Evolutionary conservation across 2,329 filamentous ascomycete genomes (phyloP), one percentile per base, ranked within the genome.

Genomic region (Aspergillus hiratsukae): DNA sequence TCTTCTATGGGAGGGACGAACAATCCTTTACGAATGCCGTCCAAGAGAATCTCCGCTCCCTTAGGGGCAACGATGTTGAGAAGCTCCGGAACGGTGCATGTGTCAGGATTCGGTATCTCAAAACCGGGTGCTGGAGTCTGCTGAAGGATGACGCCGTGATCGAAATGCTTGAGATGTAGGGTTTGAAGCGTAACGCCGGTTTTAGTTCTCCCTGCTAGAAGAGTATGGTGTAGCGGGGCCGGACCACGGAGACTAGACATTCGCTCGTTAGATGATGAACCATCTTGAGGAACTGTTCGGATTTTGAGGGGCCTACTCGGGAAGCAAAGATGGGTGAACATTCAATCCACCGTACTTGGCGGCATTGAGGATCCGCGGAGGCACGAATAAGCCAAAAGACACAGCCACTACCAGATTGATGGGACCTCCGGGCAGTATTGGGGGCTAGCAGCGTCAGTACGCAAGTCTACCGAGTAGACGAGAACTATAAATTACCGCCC

Each of bases 371-470:
- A 97, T 84, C 4, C 90, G 82, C 0, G 82, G 81, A 0, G 94
- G 94, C 1, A 99, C 87, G 59, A 97, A 88, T 7, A 96, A 82
- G 3, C 94, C 94, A 74, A 97, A 99, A 0, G 94, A 97, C 4
- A 97, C 94, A 49, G 92, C 92, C 48, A 97, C 80, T 63, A 99
- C 83, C 57, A 99, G 79, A 71, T 97, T 91, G 62, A 86, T 85
- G 27, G 76, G 64, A 28, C 71, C 66, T 37, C 65, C 68, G 17
- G 76, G 53, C 3, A 77, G 68, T 46, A 69, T 67, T 0, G 87
- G 87, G 35, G 87, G 80, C 81, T 87, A 61, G 27, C 41, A 54
- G 21, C 27, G 57, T 69, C 43, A 69, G 63, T 57, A 48, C 19
- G 58, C 2, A 59, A 59, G 19, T 31, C n/a, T 25, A 53, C 50